Evolutionary conservation across 176 grass and related monocot species (phyloP).

Genomic region (Hyparrhenia diplandra): DNA sequence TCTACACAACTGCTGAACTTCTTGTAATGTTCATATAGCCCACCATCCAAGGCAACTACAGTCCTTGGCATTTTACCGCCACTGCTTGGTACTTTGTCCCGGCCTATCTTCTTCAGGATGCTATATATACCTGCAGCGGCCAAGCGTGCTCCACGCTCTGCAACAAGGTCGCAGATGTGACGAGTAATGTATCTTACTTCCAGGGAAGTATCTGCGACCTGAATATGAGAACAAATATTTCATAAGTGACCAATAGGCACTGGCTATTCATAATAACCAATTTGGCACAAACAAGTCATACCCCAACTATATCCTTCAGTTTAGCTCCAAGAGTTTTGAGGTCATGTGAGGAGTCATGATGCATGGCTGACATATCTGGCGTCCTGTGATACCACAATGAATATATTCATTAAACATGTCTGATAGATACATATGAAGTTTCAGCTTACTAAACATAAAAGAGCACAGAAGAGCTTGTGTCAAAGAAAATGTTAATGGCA

Average conservation of each 20-base stretch:
- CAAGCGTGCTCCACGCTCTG: conserved; percentile 71
- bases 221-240: conserved; percentile 24
- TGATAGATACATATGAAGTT: not conserved
- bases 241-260: conserved; percentile 12
- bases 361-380: conserved; percentile 88
- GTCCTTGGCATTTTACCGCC: conserved; percentile 40
- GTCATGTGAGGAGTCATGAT: conserved; percentile 82
- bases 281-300: conserved; percentile 26
- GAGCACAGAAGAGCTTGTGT: not conserved
- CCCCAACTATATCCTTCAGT: conserved; percentile 86
- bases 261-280: not conserved
- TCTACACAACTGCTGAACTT: conserved; percentile 72
- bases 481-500: not conserved
- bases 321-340: conserved; percentile 70
- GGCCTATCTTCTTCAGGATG: conserved; percentile 75
- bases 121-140: conserved; percentile 77
- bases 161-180: conserved; percentile 77
- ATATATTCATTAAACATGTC: not conserved
- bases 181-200: conserved; percentile 78
- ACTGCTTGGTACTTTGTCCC: conserved; percentile 38
- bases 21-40: conserved; percentile 84
- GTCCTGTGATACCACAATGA: conserved; percentile 51
- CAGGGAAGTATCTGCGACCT: conserved; percentile 66
- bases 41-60: conserved; percentile 74
- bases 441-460: conserved; percentile 19